Evolutionary conservation across 139 green algal species (phyloP).

Genomic region (Eudorina sp.): DNA sequence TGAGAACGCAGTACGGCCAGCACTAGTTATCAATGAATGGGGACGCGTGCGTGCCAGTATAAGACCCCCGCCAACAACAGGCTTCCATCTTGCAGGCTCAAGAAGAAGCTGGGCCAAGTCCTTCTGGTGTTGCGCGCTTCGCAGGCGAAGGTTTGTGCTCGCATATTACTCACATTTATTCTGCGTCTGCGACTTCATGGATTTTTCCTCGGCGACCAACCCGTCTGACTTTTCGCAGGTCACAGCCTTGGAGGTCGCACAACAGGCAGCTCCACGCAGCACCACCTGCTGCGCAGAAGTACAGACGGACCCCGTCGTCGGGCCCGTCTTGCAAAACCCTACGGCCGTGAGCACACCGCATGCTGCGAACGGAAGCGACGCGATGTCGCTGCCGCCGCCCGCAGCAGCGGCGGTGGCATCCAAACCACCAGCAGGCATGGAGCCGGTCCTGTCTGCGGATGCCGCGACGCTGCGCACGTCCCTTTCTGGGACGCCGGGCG

Average conservation of each 20-base stretch:
- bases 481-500: neutral
- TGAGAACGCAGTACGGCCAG: neutral
- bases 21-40: neutral
- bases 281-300: neutral
- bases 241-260: neutral
- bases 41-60: no score
- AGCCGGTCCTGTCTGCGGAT: neutral
- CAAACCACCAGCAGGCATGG: no score
- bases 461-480: neutral
- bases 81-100: constrained; percentile 57
- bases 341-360: no score
- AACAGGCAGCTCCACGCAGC: neutral
- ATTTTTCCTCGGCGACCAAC: no score
- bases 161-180: no score
- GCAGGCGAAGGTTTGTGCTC: constrained; percentile 56
- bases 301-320: constrained; percentile 4
- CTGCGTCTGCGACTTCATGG: no score
- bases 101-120: constrained; percentile 66
- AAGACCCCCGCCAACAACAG: neutral
- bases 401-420: no score
- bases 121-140: constrained; percentile 63
- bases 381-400: no score
- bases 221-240: neutral
- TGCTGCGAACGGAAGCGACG: no score
- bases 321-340: no score